Percentiles rank a stretch among this genome's conserved stretches.
phyloP scores from a whole-genome alignment of 176 grass and related monocot species.

The Aegilops umbellulata region DNA sequence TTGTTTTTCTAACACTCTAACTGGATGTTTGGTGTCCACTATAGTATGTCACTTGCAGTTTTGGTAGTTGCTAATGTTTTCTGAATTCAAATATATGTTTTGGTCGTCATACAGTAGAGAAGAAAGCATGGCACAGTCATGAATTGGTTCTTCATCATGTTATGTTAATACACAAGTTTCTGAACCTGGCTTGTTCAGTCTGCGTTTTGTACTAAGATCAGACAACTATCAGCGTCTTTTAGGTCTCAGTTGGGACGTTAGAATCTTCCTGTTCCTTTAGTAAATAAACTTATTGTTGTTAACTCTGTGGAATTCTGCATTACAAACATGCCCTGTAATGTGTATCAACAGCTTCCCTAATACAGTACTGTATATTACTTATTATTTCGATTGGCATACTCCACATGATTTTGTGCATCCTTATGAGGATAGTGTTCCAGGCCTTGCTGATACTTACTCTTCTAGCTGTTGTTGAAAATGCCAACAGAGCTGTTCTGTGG shows the following conservation, averaged over 20 bases:
- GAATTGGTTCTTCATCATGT: background rate
- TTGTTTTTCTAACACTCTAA: slow-evolving; percentile 8
- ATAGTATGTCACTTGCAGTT: background rate
- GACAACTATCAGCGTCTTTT: background rate
- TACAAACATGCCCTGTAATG: background rate
- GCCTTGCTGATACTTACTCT: background rate
- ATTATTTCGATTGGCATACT: background rate
- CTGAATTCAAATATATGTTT: background rate
- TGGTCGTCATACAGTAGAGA: background rate
- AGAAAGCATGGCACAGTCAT: background rate
- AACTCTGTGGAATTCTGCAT: background rate
- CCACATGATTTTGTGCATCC: background rate
- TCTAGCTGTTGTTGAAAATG: background rate
- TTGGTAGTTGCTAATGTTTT: slow-evolving; percentile 6
- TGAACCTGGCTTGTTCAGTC: background rate
- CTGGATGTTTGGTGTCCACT: background rate
- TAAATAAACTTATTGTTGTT: background rate
- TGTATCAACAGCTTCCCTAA: background rate
- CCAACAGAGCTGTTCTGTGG: background rate
- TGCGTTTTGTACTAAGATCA: background rate
- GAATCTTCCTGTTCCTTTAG: background rate
- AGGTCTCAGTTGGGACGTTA: background rate
- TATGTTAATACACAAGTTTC: background rate
- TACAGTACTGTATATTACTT: background rate
- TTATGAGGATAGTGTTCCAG: slow-evolving; percentile 14